Conservation (phyloP, 2,329 filamentous ascomycete genomes). For the Ophiostoma populinum region DNA sequence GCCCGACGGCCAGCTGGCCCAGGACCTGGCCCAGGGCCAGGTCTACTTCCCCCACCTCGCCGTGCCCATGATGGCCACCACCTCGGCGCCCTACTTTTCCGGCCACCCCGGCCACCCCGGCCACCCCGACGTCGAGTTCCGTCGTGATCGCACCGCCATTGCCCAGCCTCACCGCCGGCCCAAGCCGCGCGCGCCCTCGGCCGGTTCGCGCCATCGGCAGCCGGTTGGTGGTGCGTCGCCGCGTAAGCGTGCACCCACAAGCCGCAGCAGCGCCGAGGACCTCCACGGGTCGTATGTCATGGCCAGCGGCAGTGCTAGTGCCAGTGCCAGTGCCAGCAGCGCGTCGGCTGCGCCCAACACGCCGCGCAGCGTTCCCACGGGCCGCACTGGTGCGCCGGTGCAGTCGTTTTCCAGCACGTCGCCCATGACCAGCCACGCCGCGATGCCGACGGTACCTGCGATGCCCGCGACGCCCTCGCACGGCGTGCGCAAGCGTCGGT, state of each 20-base stretch:
- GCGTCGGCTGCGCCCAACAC: conserved; percentile 3
- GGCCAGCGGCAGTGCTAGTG: neutral
- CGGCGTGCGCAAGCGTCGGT: conserved; percentile 21
- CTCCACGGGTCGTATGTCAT: conserved; percentile 1
- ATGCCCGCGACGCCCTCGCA: conserved; percentile 5
- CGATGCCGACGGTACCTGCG: neutral
- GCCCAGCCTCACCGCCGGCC: conserved; percentile 18
- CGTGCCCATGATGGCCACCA: conserved; percentile 1
- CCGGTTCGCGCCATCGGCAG: conserved; percentile 32
- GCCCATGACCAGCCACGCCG: conserved; percentile 1
- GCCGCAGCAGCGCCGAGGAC: conserved; percentile 1
- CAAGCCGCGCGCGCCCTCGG: conserved; percentile 35
- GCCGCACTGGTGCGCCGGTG: conserved; percentile 13
- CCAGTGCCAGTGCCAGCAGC: conserved; percentile 1
- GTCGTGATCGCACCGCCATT: conserved; percentile 7
- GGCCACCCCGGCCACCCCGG: conserved; percentile 3
- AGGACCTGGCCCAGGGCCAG: conserved; percentile 10
- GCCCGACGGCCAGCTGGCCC: conserved; percentile 22
- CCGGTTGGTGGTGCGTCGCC: conserved; percentile 18
- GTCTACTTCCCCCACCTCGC: conserved; percentile 8
- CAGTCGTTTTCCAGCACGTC: conserved; percentile 11
- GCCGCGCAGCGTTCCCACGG: neutral
- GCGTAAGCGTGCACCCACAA: conserved; percentile 19
- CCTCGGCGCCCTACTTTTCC: conserved; percentile 2
- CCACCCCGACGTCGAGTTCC: conserved; percentile 6